Evolutionary conservation across 306 rosid species (phyloP), one percentile per base, ranked within the genome.

Genomic region (Corylus heterophylla): DNA sequence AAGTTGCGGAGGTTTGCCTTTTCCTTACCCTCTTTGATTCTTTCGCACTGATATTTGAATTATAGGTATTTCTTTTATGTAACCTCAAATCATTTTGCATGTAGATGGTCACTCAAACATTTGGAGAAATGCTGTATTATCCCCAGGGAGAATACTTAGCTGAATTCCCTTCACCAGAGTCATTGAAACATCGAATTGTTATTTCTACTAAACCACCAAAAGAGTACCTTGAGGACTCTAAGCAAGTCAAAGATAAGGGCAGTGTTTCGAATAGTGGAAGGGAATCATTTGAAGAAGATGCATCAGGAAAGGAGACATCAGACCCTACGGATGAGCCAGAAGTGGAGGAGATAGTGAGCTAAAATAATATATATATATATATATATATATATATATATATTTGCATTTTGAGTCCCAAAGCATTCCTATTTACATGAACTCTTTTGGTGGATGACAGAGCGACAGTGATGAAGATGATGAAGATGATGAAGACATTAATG

Each of bases 151-250:
- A 85, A 25, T 51, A 54, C 84, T 61, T 86, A 76, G 76, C 63
- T 70, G 97, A 92, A 83, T 95, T 95, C 79, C 97, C 95, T 9
- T 84, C 98, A 44, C 98, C 98, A 37, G 98, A 95, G 75, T 88
- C 88, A 7, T 56, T 95, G 80, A 91, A 89, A 88, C 68, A 79
- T 79, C 89, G 90, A 66, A 76, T 95, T 52, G 83, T 92, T 8
- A 90, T 95, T 71, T 95, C 98, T 5, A 95, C 98, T 42, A 95
- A 89, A 86, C 97, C 97, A 73, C 97, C 97, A 55, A 89, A 83
- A 85, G 97, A 91, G 71, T 81, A 77, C 78, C 90, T 84, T 18
- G 87, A 71, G 63, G 87, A 71, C 54, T 35, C 84, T 66, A 86
- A 81, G 87, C 79, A 71, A 47, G 71, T 74, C 58, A 89, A 83